Evolutionary conservation across 129 eudicot species (phyloP).

Genomic region (Helianthus tuberosus): DNA sequence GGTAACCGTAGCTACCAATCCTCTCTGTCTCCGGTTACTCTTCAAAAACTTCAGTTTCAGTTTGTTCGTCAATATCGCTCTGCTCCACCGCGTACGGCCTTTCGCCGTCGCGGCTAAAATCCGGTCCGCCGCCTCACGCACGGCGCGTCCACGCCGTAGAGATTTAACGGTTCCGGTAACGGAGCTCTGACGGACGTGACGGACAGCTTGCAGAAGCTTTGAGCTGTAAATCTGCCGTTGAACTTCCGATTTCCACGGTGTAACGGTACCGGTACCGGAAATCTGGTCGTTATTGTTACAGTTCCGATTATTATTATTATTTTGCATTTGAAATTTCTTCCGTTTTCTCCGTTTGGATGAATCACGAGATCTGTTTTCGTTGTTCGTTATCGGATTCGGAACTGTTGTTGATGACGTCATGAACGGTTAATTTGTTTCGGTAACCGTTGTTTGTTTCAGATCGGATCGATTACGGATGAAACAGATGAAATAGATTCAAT

Average conservation of each 20-base stretch:
- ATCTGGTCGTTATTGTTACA: conserved; percentile 7
- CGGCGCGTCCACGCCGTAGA: conserved; percentile 52
- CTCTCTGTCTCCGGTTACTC: conserved; percentile 48
- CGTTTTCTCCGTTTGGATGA: conserved; percentile 52
- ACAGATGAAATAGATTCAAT: conserved; percentile 14
- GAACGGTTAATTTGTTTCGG: conserved; percentile 15
- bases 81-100: conserved; percentile 91
- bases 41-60: conserved; percentile 74
- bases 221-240: conserved; percentile 78
- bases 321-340: conserved; percentile 43
- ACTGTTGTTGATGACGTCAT: conserved; percentile 58
- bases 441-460: conserved; percentile 16
- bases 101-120: conserved; percentile 74
- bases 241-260: conserved; percentile 72
- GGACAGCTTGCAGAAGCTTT: conserved; percentile 76
- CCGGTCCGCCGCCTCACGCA: conserved; percentile 80
- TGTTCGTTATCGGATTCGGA: conserved; percentile 59
- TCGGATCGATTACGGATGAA: conserved; percentile 21
- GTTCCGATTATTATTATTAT: conserved; percentile 21
- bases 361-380: conserved; percentile 53
- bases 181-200: conserved; percentile 52
- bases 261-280: too few relatives aligned
- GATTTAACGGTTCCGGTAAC: conserved; percentile 23
- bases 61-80: conserved; percentile 75
- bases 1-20: conserved; percentile 37